Base-by-base conservation (phyloP, 371 early-diverging fungal genomes). In the Actinomucor elegans region DNA sequence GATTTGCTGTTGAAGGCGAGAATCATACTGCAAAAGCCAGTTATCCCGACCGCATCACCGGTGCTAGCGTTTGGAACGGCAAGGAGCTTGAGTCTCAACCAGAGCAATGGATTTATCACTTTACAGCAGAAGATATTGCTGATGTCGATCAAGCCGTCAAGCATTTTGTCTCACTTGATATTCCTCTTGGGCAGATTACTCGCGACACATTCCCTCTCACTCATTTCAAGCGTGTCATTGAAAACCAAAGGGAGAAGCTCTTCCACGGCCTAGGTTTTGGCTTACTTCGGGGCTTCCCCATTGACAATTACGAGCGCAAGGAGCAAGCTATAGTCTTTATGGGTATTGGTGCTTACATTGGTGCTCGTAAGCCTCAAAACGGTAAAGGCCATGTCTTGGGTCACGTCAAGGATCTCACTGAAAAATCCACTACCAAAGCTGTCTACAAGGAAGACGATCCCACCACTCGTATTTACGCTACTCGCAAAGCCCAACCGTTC, bases 401-500 rank as follows among this genome's bases (percentile, higher is more conserved):
- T 7, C 76, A 75, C 37, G 66, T 75, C 44, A 75, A 76, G 48
- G 73, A 76, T 42, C 42, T 76, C 1, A 61, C 66, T 15, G 45
- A 45, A 27, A 66, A 67, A 0, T 75, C 75, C 7, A 57, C 65
- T n/a, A 75, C 70, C 33, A 75, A 75, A 42, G 46, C 49, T 23
- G 52, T 72, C 1, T 72, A 76, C 27, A 43, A 70, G 29, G 48
- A 61, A 0, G 62, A 76, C 17, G 61, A 71, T 26, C 76, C 76
- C 0, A 67, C 68, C 3, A 75, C 76, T 6, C 76, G 76, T 44
- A 72, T 76, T 24, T 76, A 76, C 41, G 71, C 76, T 20, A 76
- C 76, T 2, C 68, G 73, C 31, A 72, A 66, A 45, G 76, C 76
- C 1, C 73, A 72, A 27, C 76, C 76, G 18, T 76, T 76, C 54